Conservation (phyloP, 2,329 filamentous ascomycete species). For the Colletotrichum gloeosporioides region DNA sequence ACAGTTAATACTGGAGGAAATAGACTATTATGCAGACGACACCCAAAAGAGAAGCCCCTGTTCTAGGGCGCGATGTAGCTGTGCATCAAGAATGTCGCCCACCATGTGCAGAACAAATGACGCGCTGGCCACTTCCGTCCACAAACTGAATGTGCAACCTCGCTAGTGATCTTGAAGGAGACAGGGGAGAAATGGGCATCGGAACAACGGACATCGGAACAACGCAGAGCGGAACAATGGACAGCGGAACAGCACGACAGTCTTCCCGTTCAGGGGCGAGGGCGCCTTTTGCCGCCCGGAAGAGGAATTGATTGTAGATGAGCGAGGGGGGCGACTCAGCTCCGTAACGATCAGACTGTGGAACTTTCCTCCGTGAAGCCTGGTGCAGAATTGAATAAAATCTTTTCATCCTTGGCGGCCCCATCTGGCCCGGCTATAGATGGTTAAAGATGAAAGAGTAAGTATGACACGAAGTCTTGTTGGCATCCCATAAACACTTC, state of each 20-base stretch:
- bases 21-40: background rate
- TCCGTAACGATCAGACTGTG: background rate
- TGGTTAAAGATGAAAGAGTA: background rate
- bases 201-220: background rate
- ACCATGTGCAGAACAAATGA: background rate
- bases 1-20: background rate
- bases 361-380: background rate
- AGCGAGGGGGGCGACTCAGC: background rate
- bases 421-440: background rate
- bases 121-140: background rate
- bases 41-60: background rate
- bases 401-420: background rate
- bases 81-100: background rate
- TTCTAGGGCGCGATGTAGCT: background rate
- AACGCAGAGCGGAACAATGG: rapidly evolving
- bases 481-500: rapidly evolving
- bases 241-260: background rate
- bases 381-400: background rate
- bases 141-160: background rate
- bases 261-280: background rate
- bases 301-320: background rate
- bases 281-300: rapidly evolving
- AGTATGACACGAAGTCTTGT: background rate
- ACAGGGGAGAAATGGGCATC: background rate
- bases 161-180: background rate